Conservation (phyloP, 805 yeast genomes). For the Ogataea paraovalis region DNA sequence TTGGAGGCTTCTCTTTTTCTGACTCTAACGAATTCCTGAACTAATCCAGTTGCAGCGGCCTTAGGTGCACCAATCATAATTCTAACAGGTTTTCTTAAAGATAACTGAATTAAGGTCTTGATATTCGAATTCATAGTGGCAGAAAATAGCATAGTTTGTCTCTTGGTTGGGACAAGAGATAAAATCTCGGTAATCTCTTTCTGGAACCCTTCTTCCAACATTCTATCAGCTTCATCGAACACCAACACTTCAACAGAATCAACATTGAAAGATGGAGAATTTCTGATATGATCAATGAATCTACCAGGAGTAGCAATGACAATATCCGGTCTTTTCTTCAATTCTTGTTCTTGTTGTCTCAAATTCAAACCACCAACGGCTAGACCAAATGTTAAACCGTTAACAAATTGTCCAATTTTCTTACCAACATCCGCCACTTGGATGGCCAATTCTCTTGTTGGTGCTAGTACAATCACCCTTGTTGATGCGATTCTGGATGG, state of each 20-base stretch:
- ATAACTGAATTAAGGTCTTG: conserved; percentile 80
- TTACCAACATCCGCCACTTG: conserved; percentile 94
- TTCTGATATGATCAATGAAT: conserved; percentile 93
- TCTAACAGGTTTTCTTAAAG: conserved; percentile 86
- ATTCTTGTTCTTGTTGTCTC: conserved; percentile 92
- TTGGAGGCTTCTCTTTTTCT: conserved; percentile 83
- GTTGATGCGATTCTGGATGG: conserved; percentile 85
- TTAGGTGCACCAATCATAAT: conserved; percentile 97
- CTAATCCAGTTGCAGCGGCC: conserved; percentile 84
- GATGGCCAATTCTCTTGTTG: conserved; percentile 96
- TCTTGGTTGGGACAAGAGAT: conserved; percentile 78
- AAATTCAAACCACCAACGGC: conserved; percentile 98
- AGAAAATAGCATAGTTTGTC: conserved; percentile 92
- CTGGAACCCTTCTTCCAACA: conserved; percentile 99
- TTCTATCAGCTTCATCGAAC: conserved; percentile 97
- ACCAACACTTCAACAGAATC: conserved; percentile 90
- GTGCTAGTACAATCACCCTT: conserved; percentile 85
- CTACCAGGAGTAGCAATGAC: conserved; percentile 99
- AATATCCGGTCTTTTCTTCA: conserved; percentile 88
- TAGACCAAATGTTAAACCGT: conserved; percentile 77
- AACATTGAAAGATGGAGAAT: conserved; percentile 87
- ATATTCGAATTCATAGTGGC: conserved; percentile 98
- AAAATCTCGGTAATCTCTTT: conserved; percentile 89
- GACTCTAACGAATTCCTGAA: conserved; percentile 92
- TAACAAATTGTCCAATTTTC: conserved; percentile 73